Base-by-base conservation (phyloP, 164 flowering plant species). In the Kingdonia uniflora region DNA sequence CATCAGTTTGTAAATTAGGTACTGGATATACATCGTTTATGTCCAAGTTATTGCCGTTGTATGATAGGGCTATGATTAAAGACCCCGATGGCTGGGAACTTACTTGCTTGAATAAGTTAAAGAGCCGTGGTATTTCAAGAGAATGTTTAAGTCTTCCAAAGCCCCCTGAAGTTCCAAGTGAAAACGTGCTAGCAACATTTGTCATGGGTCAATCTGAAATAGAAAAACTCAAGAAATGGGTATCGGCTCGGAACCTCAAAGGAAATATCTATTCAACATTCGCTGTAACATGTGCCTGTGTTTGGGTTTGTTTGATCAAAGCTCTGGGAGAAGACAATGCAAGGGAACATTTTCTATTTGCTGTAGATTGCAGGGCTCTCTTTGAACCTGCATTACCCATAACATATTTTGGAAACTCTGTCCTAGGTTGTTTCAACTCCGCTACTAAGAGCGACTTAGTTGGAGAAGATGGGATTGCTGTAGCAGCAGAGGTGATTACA, bases 291-390 rank as follows among this genome's bases (percentile, higher is more conserved):
- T 45, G 22, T 45, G 49, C 49, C 2, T 45, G n/a, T 45, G 21
- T 22, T 17, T 45, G 49, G 49, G 22, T 45, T 45, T 45, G 49
- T 22, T 45, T 45, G 49, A 45, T 22, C 19, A 45, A 16, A 45
- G 49, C 49, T 11, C 11, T 11, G 5, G 12, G n/a, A 17, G 22
- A 19, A 17, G 23, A 17, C 21, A 19, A 45, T 45, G 49, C 11
- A 17, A 5, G 13, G 13, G 22, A 19, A 14, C 13, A 11, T 16
- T 11, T 45, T 19, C 20, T 45, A 5, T 14, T 14, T 19, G 20
- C 19, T 19, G 23, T 17, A 1, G 49, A 45, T 45, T 45, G 11
- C 49, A 45, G 49, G 23, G 20, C 22, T 2, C 19, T 16, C 11
- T 19, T 19, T 14, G 22, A 45, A 19, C 49, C 49, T 45, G 22